Base-by-base conservation (phyloP, 345 rosid genomes). In the Streptanthus diversifolius region DNA sequence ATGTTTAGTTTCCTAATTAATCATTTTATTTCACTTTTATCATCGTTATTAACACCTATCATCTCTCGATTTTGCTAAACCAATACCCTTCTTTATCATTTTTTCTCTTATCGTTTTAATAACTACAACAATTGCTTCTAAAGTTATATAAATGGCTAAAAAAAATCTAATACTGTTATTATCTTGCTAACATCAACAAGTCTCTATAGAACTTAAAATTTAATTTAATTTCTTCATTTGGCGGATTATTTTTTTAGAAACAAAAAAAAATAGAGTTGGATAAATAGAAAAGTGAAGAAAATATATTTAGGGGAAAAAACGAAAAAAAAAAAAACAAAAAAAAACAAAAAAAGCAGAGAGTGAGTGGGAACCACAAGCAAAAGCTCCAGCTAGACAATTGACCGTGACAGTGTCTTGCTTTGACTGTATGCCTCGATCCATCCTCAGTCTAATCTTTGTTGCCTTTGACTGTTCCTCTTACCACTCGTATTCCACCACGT, bases 331-430 rank as follows among this genome's bases (percentile, higher is more conserved):
- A 24, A 29, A 32, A 53, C 21, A 0, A 43, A 13, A 39, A 37
- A 1, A 22, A 15, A n/a, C n/a, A n/a, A 58, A 45, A 41, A 36
- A 54, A 14, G 5, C 2, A 64, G 19, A 3, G 32, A 45, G 32
- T 36, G 14, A 61, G 43, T 55, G 37, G 71, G 74, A 75, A 70
- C 79, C 75, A 70, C 53, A 70, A 35, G 51, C 41, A 49, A 67
- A 75, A 75, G 63, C 7, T 48, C 63, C 79, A 75, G 79, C 79
- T 69, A 76, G 70, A 76, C 59, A 55, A 29, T 76, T 70, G 79
- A 76, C 79, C 79, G 64, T 62, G 79, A 76, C 75, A 76, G 75
- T 76, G 71, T 70, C 53, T 69, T 76, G 74, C 75, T 76, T 76
- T 75, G 79, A 75, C 79, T 68, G 55, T 52, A 75, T 61, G 69